Conservation (phyloP, 768 basidiomycete genomes). For the Polyporus arcularius region DNA sequence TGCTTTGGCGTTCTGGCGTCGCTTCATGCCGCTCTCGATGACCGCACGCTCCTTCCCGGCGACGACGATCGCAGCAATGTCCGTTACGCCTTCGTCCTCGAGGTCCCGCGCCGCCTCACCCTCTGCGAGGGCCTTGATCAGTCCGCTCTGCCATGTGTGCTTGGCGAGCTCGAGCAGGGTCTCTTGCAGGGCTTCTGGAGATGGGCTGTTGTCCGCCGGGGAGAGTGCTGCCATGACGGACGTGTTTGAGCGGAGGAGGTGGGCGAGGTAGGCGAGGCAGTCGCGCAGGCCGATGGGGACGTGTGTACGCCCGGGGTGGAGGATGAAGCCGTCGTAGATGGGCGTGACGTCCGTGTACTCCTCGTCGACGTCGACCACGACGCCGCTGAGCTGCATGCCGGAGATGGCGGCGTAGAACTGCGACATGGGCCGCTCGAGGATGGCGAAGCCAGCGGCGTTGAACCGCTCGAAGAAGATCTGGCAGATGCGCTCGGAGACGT, state of each 20-base stretch:
- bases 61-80: conserved; percentile 87
- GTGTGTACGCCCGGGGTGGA: conserved; percentile 54
- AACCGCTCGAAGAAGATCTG: conserved; percentile 92
- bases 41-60: conserved; percentile 91
- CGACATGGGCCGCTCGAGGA: conserved; percentile 82
- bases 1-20: conserved; percentile 68
- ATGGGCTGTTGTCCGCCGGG: conserved; percentile 48
- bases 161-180: conserved; percentile 65
- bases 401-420: conserved; percentile 70
- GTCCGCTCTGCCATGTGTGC: conserved; percentile 62
- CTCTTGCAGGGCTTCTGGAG: conserved; percentile 47
- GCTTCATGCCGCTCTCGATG: conserved; percentile 83
- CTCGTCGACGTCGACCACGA: conserved; percentile 82
- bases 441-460: conserved; percentile 80
- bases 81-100: conserved; percentile 70
- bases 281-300: conserved; percentile 67
- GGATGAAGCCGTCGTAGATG: conserved; percentile 70
- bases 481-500: conserved; percentile 69
- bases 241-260: conserved; percentile 69
- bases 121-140: conserved; percentile 72
- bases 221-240: conserved; percentile 60
- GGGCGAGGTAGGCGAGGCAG: conserved; percentile 76
- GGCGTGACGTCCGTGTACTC: conserved; percentile 77
- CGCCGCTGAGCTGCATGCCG: conserved; percentile 53
- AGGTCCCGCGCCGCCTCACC: conserved; percentile 50